Base-by-base conservation (phyloP, 345 rosid genomes). In the Viola odorata region DNA sequence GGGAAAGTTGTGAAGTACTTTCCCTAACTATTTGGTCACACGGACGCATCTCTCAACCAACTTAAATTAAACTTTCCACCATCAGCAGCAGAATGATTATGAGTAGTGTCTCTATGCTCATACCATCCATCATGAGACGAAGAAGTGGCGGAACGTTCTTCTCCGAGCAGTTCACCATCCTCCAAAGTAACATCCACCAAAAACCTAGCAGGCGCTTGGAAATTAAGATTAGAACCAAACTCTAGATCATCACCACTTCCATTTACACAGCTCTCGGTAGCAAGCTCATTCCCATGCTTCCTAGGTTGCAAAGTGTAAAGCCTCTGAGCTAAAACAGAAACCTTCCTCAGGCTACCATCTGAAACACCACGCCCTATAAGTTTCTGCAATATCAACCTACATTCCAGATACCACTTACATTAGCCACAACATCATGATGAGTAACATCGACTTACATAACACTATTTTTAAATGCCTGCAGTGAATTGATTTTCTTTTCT, bases 11-110 rank as follows among this genome's bases (percentile, higher is more conserved):
- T 53, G 98, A 87, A 70, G 72, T 74, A 68, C 84, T 81, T 61
- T 68, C 85, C 64, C 79, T 77, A 17, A 83, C 90, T 68, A 92
- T 80, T 60, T 49, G 75, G 53, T 85, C 85, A 68, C 97, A 89
- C 17, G n/a, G n/a, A n/a, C n/a, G 84, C 80, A 73, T 84, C 79
- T 85, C 94, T 85, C 69, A 92, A 73, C 97, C 98, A 92, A 75
- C 86, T 82, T 67, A 92, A 77, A 71, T 83, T 73, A 23, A 74
- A 89, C 53, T 70, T 83, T 56, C 76, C 75, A 17, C 72, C 66
- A 50, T 64, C 68, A 73, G 55, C 50, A 66, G 70, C 65, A 14
- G 61, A 61, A 15, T 53, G 88, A 69, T 72, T 59, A 41, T 58
- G 69, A 53, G 50, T 62, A 45, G 58, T 32, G 64, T 68, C 72